Conservation (phyloP, 176 grass and related monocot species). For the Musa troglodytarum region DNA sequence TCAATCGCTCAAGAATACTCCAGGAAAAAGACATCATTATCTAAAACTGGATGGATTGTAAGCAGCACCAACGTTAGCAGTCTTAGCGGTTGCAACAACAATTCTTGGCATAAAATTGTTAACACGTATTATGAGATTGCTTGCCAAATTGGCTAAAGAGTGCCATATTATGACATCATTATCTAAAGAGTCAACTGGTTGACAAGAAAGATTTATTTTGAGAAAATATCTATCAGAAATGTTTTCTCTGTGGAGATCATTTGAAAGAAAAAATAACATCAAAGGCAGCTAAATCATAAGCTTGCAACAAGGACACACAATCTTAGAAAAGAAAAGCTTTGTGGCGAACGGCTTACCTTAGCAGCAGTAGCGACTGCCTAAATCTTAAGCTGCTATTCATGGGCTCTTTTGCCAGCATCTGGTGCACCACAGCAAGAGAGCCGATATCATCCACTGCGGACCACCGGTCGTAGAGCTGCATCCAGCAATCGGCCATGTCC, state of each 20-base stretch:
- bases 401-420: constrained; percentile 65
- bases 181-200: too few relatives aligned
- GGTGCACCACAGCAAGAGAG: constrained; percentile 78
- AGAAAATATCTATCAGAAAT: too few relatives aligned
- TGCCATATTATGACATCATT: too few relatives aligned
- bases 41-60: too few relatives aligned
- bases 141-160: background rate
- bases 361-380: constrained; percentile 76
- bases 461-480: constrained; percentile 97
- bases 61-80: too few relatives aligned
- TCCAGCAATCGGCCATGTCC: constrained; percentile 98
- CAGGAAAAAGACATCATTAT: too few relatives aligned
- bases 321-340: background rate
- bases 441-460: constrained; percentile 81
- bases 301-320: background rate
- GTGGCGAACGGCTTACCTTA: constrained; percentile 34
- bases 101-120: too few relatives aligned
- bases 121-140: too few relatives aligned
- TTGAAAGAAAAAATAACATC: background rate
- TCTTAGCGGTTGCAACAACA: too few relatives aligned
- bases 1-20: too few relatives aligned
- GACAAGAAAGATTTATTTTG: too few relatives aligned
- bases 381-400: constrained; percentile 87
- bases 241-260: too few relatives aligned
- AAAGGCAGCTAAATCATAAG: background rate